A percentile compares a stretch with the other conserved stretches of the same genome.
Conservation (phyloP, 2,329 filamentous ascomycete genomes). For the Penicillium oxalicum region DNA sequence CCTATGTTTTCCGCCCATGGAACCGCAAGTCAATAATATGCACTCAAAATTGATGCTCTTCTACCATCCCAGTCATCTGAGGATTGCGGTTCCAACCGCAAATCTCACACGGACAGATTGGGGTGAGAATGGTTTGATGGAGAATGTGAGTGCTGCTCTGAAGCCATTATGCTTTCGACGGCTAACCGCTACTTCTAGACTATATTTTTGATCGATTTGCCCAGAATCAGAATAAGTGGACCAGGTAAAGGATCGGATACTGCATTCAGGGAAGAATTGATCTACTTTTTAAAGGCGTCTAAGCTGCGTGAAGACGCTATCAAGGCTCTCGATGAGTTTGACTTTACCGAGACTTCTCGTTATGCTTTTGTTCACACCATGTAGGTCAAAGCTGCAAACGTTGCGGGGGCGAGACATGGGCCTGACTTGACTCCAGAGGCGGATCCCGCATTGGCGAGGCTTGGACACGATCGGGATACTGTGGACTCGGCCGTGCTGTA, state of each 20-base stretch:
- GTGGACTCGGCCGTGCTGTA: slow-evolving; percentile 65
- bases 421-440: slow-evolving; percentile 39
- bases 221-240: slow-evolving; percentile 37
- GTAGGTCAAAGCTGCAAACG: slow-evolving; percentile 43
- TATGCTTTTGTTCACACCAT: slow-evolving; percentile 83
- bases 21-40: slow-evolving; percentile 66
- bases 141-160: slow-evolving; percentile 58
- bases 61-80: slow-evolving; percentile 66
- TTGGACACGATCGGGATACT: slow-evolving; percentile 59
- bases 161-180: neutral
- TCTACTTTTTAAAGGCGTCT: slow-evolving; percentile 63
- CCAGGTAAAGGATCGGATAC: slow-evolving; percentile 32
- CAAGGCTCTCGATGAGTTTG: slow-evolving; percentile 66
- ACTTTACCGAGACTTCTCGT: slow-evolving; percentile 66
- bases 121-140: slow-evolving; percentile 72
- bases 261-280: slow-evolving; percentile 63
- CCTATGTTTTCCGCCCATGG: slow-evolving; percentile 76
- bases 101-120: slow-evolving; percentile 85
- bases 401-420: neutral
- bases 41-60: slow-evolving; percentile 91
- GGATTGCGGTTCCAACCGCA: slow-evolving; percentile 79
- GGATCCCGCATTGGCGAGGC: slow-evolving; percentile 50
- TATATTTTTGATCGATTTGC: slow-evolving; percentile 88
- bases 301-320: slow-evolving; percentile 60
- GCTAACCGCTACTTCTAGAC: slow-evolving; percentile 44